Conservation (phyloP, 495 filamentous ascomycete species). For the Aspergillus mulundensis region DNA sequence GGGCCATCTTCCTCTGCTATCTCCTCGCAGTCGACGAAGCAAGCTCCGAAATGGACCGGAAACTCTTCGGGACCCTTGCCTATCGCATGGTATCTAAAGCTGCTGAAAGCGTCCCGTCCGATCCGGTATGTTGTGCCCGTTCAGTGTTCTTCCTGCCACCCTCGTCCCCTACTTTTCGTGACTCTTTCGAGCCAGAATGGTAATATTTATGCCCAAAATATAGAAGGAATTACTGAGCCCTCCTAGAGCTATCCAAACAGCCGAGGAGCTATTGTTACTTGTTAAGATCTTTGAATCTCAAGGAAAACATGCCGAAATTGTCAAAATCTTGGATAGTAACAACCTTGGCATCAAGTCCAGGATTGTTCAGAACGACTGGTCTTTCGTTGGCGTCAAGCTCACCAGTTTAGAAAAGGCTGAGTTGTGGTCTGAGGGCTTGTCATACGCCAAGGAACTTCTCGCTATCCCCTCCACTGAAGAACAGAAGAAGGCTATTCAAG, state of each 20-base stretch:
- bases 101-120: slow-evolving; percentile 45
- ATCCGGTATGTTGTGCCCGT: slow-evolving; percentile 32
- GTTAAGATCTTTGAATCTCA: slow-evolving; percentile 49
- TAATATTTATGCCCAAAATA: slow-evolving; percentile 19
- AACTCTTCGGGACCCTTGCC: slow-evolving; percentile 54
- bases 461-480: slow-evolving; percentile 29
- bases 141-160: neutral
- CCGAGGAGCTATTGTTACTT: slow-evolving; percentile 53
- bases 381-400: slow-evolving; percentile 45
- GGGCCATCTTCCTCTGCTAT: slow-evolving; percentile 52
- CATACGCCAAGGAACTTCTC: slow-evolving; percentile 40
- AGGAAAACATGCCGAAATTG: slow-evolving; percentile 40
- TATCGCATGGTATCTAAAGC: slow-evolving; percentile 59
- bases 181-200: slow-evolving; percentile 6
- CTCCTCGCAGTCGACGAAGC: slow-evolving; percentile 33
- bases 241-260: slow-evolving; percentile 49
- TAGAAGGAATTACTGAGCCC: slow-evolving; percentile 42
- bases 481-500: slow-evolving; percentile 33
- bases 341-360: slow-evolving; percentile 49
- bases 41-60: slow-evolving; percentile 46
- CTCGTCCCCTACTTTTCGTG: neutral
- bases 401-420: slow-evolving; percentile 37
- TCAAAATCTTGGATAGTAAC: slow-evolving; percentile 48
- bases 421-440: slow-evolving; percentile 45
- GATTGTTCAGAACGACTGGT: slow-evolving; percentile 50